Percentiles rank a stretch among this genome's conserved stretches.
Evolutionary conservation across 2,329 filamentous ascomycete genomes (phyloP).

Genomic region (Ceratocystis diversiconidia): DNA sequence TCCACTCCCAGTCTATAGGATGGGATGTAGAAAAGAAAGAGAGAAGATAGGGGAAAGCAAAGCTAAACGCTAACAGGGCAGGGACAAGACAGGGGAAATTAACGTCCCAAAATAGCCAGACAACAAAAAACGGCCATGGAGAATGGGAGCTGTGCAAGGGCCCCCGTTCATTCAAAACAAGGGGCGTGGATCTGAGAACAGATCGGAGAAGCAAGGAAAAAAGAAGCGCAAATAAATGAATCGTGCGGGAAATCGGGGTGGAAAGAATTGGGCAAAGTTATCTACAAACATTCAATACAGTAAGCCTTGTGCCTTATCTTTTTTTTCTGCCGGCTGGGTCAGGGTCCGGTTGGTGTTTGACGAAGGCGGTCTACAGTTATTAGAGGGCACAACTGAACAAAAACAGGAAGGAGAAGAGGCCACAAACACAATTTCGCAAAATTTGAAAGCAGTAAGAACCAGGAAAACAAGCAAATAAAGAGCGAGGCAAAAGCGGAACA

Average conservation of each 20-base stretch:
- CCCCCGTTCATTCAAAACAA: slow-evolving; percentile 5
- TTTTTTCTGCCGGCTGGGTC: neutral
- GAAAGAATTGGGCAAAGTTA: neutral
- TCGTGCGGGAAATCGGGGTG: neutral
- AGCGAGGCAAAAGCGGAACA: neutral
- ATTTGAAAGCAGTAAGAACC: neutral
- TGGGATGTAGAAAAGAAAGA: neutral
- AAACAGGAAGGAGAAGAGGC: neutral
- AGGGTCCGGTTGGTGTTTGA: neutral
- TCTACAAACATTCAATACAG: neutral
- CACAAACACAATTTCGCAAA: neutral
- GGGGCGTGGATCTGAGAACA: slow-evolving; percentile 6
- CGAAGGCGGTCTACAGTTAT: neutral
- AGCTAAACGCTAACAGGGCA: neutral
- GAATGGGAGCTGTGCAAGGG: slow-evolving; percentile 4
- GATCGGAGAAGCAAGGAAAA: neutral
- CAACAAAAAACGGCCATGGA: neutral
- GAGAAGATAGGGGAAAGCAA: neutral
- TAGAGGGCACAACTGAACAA: neutral
- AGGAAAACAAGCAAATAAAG: neutral
- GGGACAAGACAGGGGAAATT: slow-evolving; percentile 7
- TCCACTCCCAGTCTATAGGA: neutral
- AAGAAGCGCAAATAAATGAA: neutral
- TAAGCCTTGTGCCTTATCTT: neutral
- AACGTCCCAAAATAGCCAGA: slow-evolving; percentile 6